Evolutionary conservation across 139 green algal genomes (phyloP).

Genomic region (Coelastrella sp.): DNA sequence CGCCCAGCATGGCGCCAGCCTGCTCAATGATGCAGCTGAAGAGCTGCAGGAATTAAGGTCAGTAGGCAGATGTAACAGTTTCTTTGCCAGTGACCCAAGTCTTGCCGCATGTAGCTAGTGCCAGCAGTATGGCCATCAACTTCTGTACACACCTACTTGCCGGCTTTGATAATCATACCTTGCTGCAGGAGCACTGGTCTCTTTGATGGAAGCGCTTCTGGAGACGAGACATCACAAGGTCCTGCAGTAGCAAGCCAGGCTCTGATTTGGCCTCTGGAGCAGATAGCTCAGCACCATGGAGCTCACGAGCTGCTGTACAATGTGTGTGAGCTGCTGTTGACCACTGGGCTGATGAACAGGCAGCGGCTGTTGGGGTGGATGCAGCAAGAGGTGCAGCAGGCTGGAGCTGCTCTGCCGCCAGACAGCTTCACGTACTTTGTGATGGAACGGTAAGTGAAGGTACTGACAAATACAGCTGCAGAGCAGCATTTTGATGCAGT

Average conservation of each 20-base stretch:
- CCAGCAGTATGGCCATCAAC: background rate
- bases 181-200: background rate
- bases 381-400: slow-evolving; percentile 5
- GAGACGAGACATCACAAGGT: background rate
- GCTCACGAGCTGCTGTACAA: slow-evolving; percentile 36
- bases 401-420: background rate
- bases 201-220: background rate
- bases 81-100: background rate
- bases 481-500: no score
- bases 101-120: no score
- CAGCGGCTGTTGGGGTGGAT: slow-evolving; percentile 14
- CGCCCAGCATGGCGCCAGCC: background rate
- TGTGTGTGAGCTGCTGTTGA: slow-evolving; percentile 41
- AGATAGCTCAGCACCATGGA: slow-evolving; percentile 33
- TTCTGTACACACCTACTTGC: background rate
- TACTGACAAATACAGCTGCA: background rate
- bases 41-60: slow-evolving; percentile 23
- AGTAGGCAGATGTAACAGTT: background rate
- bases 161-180: no score
- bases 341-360: slow-evolving; percentile 1
- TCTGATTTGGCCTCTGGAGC: slow-evolving; percentile 37
- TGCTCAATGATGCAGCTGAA: slow-evolving; percentile 17
- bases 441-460: slow-evolving; percentile 37
- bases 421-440: slow-evolving; percentile 41
- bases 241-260: background rate